A percentile compares a stretch with the other conserved stretches of the same genome.
Evolutionary conservation across 345 rosid genomes (phyloP).

Genomic region (Excoecaria cochinchinensis): DNA sequence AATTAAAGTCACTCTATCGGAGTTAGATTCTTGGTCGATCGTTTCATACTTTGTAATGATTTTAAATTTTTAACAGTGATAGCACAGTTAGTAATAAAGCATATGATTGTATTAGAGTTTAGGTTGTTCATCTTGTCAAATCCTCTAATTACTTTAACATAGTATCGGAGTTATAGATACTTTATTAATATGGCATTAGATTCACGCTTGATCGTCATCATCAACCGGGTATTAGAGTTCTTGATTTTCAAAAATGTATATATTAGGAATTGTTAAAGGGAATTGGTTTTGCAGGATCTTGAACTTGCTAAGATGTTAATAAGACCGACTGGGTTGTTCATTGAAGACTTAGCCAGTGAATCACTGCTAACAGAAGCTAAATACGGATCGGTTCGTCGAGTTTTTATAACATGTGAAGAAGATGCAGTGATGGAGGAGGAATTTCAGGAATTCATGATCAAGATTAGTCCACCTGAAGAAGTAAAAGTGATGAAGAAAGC

Average conservation of each 20-base stretch:
- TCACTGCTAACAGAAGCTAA: background rate
- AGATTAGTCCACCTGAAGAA: constrained; percentile 13
- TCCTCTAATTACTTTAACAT: too few species aligned
- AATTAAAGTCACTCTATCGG: too few species aligned
- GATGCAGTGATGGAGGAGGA: constrained; percentile 20
- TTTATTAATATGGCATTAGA: too few species aligned
- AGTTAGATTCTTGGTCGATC: too few species aligned
- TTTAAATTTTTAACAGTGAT: too few species aligned
- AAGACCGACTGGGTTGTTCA: constrained; percentile 26
- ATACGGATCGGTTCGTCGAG: constrained; percentile 27
- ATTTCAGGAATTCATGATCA: constrained; percentile 28
- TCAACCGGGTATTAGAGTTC: too few species aligned
- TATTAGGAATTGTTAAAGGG: background rate
- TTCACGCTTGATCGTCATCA: too few species aligned
- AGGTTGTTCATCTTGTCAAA: too few species aligned
- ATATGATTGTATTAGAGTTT: too few species aligned
- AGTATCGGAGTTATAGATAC: too few species aligned
- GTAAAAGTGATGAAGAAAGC: constrained; percentile 27
- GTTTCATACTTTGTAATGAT: too few species aligned
- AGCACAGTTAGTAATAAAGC: too few species aligned
- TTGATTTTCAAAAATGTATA: background rate
- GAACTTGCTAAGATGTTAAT: constrained; percentile 32
- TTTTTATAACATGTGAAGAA: constrained; percentile 22
- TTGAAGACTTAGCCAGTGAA: constrained; percentile 20
- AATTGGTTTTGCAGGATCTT: constrained; percentile 24